Evolutionary conservation across 1,139 yeast species (phyloP).

Genomic region (Magnusiomyces ingens): DNA sequence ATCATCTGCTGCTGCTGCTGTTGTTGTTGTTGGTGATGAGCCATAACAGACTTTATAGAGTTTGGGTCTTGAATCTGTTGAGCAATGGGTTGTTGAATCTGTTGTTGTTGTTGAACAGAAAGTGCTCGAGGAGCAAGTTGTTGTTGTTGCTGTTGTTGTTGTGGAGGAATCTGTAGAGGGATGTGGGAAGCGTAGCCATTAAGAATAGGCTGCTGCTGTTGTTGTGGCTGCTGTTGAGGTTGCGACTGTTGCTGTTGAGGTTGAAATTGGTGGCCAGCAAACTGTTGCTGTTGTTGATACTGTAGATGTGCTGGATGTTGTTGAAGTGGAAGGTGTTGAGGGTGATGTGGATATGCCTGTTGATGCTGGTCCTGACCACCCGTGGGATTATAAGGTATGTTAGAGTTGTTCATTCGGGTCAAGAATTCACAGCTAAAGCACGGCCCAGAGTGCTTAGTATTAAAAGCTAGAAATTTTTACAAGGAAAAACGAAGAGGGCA

Average conservation of each 20-base stretch:
- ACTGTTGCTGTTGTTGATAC: constrained; percentile 6
- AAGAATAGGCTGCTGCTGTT: no score
- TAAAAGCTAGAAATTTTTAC: no score
- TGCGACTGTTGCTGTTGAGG: not conserved
- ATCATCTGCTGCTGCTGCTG: not conserved
- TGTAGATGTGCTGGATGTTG: not conserved
- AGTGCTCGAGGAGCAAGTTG: not conserved
- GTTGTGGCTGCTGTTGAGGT: not conserved
- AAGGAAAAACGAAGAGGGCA: no score
- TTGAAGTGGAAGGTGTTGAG: no score
- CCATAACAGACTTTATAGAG: not conserved
- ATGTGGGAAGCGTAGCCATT: no score
- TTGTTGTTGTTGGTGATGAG: not conserved
- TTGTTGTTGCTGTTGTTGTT: constrained; percentile 5
- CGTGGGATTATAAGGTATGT: not conserved
- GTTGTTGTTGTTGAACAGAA: constrained; percentile 1
- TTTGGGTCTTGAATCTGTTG: no score
- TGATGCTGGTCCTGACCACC: no score
- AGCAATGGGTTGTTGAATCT: not conserved
- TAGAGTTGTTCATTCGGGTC: not conserved
- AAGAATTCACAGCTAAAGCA: constrained; percentile 1
- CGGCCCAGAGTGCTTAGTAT: not conserved
- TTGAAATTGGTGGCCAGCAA: constrained; percentile 10
- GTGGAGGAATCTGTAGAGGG: constrained; percentile 1
- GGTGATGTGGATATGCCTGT: no score